Evolutionary conservation across 169 alveolate genomes (phyloP).

Genomic region (Plasmodium falciparum): DNA sequence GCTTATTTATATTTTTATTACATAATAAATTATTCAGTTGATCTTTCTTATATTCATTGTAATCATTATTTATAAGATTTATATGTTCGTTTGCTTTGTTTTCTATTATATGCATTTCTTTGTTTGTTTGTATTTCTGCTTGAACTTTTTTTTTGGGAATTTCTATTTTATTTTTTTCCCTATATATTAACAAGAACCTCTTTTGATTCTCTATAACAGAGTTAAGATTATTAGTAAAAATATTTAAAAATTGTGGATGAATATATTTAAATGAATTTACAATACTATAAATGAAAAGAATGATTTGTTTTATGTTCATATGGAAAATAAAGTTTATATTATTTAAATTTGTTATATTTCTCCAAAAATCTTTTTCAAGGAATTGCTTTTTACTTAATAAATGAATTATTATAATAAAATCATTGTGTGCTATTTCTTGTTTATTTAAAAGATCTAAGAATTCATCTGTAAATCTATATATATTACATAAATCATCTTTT

Average conservation of each 20-base stretch:
- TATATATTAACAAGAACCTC: not conserved
- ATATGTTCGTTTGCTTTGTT: too few species aligned
- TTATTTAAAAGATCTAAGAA: constrained; percentile 48
- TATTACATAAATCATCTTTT: constrained; percentile 63
- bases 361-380: constrained; percentile 48
- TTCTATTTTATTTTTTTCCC: constrained; percentile 5
- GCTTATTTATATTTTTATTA: not conserved
- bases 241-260: constrained; percentile 28
- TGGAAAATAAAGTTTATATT: constrained; percentile 44
- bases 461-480: constrained; percentile 51
- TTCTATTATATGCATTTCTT: too few species aligned
- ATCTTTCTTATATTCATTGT: not conserved
- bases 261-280: constrained; percentile 29
- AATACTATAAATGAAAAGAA: constrained; percentile 42
- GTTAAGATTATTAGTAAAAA: constrained; percentile 37
- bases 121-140: not conserved
- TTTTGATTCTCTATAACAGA: constrained; percentile 37
- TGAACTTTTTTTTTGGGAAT: not conserved
- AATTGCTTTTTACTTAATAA: constrained; percentile 52
- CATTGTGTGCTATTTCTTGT: constrained; percentile 25
- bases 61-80: constrained; percentile 7
- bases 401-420: constrained; percentile 63
- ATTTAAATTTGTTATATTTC: constrained; percentile 36
- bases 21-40: not conserved
- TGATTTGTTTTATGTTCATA: constrained; percentile 64